These are phyloP conservation scores for Phytophthora citricola DNA, from an alignment of 352 stramenopile species.

Conservation along the genomic window DNA sequence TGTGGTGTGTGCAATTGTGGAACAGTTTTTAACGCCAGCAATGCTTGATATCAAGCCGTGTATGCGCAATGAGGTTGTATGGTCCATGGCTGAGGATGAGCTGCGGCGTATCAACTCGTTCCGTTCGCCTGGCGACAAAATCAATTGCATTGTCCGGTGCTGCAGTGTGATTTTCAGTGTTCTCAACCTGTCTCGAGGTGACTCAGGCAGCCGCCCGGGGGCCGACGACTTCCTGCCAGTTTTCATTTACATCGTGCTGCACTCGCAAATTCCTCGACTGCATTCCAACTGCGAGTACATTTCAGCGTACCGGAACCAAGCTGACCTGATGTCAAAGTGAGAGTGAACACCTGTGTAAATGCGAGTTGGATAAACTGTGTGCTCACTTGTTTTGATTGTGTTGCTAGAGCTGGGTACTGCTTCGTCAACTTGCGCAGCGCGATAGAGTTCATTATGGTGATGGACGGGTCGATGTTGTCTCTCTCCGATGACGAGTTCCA, in stretches of 20 bases:
- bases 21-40: constrained; percentile 67
- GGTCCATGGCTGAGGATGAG: constrained; percentile 90
- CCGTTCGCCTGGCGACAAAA: constrained; percentile 88
- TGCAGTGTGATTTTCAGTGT: constrained; percentile 92
- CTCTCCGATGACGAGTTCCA: constrained; percentile 85
- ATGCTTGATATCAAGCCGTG: constrained; percentile 93
- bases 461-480: constrained; percentile 85
- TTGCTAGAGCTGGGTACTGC: constrained; percentile 85
- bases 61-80: constrained; percentile 91
- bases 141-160: constrained; percentile 90
- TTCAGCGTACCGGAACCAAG: constrained; percentile 85
- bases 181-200: constrained; percentile 79
- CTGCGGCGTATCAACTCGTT: constrained; percentile 91
- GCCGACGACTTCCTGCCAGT: constrained; percentile 93
- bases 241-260: constrained; percentile 94
- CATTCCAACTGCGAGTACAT: constrained; percentile 94
- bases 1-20: background rate
- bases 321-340: constrained; percentile 92
- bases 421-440: constrained; percentile 93
- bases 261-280: constrained; percentile 88
- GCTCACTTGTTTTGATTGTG: constrained; percentile 6
- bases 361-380: background rate
- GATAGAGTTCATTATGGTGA: constrained; percentile 90
- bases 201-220: constrained; percentile 68
- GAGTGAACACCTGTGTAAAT: background rate